Evolutionary conservation across 768 basidiomycete species (phyloP), one percentile per base, ranked within the genome.

Genomic region (Wakefieldia striispora): DNA sequence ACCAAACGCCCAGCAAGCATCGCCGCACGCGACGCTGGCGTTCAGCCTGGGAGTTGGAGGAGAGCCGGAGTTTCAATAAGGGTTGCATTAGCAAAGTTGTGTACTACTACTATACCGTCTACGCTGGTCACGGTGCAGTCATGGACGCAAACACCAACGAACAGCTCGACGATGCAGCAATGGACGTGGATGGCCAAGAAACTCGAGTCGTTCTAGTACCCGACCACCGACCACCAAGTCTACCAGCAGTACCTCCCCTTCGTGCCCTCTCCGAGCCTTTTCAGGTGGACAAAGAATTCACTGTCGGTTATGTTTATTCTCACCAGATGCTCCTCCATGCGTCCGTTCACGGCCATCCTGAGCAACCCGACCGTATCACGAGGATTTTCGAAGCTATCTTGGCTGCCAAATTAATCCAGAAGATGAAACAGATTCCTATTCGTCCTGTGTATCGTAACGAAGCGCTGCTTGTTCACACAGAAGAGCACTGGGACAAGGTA

Each of bases 401-500:
- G n/a, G 70, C 70, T 34, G 76, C 76, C 35, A 80, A 81, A 23
- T 72, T 88, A 58, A 75, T 83, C 40, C 60, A 73, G 16, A 79
- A 80, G 60, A 95, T 95, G 91, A 82, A 84, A 61, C 79, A 78
- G 59, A 70, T 98, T 17, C 83, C 83, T 0, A 86, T 91, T 59
- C 77, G 91, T 43, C 76, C 81, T 42, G 91, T 88, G 12, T 75
- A 77, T 37, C 81, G 79, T 52, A 78, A 86, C 26, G 95, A 98
- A 70, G 89, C 84, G 12, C 69, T 91, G 49, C 82, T 97, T 20
- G 93, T 97, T 4, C 97, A 99, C 68, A 86, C 84, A 40, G 84
- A 88, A 59, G 88, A 88, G 43, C 89, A 92, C 55, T 97, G 95
- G 94, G 81, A 93, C 55, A 91, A 90, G 69, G 86, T 98, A 19